Evolutionary conservation across 148 eudicot genomes (phyloP).

Genomic region (Persicaria tinctoria): DNA sequence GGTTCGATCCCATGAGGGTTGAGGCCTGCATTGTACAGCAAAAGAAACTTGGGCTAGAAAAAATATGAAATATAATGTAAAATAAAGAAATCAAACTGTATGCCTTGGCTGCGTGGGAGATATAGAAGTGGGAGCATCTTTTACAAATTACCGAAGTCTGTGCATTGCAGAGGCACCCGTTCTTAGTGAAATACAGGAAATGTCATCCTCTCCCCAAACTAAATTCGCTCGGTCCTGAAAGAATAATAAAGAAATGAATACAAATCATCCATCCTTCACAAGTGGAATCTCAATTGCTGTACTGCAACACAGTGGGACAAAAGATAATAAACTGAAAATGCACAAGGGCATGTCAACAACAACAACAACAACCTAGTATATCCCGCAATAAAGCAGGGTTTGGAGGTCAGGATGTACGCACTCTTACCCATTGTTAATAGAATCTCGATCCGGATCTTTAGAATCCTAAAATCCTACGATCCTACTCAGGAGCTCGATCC

Average conservation of each 20-base stretch:
- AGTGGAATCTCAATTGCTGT: too few species aligned
- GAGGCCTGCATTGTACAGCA: conserved; percentile 50
- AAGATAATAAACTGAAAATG: too few species aligned
- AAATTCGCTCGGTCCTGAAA: conserved; percentile 61
- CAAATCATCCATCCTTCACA: background rate
- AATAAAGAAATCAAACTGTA: background rate
- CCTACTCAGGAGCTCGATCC: too few species aligned
- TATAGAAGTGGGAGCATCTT: background rate
- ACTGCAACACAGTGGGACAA: too few species aligned
- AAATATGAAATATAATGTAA: background rate
- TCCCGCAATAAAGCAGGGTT: too few species aligned
- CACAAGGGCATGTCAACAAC: too few species aligned
- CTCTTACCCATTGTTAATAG: too few species aligned
- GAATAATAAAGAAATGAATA: background rate
- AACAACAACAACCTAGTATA: too few species aligned
- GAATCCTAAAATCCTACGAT: too few species aligned
- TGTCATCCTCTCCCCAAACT: conserved; percentile 63
- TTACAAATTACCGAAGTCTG: conserved; percentile 58
- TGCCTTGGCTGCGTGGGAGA: background rate
- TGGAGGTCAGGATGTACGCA: too few species aligned
- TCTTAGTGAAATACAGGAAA: conserved; percentile 63
- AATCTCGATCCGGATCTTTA: too few species aligned
- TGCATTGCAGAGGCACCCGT: conserved; percentile 93
- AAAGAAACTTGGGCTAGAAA: background rate
- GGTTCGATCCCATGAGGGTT: conserved; percentile 94